Evolutionary conservation across 345 rosid genomes (phyloP).

Genomic region (Sapria himalayana): DNA sequence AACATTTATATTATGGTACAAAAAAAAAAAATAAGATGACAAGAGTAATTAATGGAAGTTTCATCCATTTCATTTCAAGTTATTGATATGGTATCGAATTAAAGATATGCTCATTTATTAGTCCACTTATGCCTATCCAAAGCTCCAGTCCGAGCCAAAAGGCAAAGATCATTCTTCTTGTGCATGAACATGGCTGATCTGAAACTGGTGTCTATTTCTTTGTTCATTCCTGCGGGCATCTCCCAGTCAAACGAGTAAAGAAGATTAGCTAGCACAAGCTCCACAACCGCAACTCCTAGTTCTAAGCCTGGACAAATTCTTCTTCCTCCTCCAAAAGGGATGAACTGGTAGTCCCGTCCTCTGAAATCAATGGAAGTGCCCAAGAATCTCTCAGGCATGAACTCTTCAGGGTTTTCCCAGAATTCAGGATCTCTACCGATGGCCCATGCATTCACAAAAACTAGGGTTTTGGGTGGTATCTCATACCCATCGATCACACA

Average conservation of each 20-base stretch:
- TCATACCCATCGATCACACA: slow-evolving; percentile 13
- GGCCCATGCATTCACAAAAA: slow-evolving; percentile 16
- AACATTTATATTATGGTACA: too few species aligned
- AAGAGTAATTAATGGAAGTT: too few species aligned
- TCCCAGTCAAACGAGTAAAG: slow-evolving; percentile 5
- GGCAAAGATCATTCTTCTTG: slow-evolving; percentile 1
- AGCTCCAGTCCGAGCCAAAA: too few species aligned
- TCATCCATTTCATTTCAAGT: too few species aligned
- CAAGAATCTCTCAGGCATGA: slow-evolving; percentile 14
- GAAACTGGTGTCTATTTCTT: not conserved
- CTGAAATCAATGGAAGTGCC: slow-evolving; percentile 6
- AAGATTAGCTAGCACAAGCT: slow-evolving; percentile 9
- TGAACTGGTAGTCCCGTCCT: slow-evolving; percentile 11
- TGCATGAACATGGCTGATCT: not conserved
- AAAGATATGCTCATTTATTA: too few species aligned
- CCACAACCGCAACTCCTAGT: slow-evolving; percentile 7
- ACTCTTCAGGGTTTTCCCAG: slow-evolving; percentile 13
- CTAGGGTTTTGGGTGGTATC: slow-evolving; percentile 12
- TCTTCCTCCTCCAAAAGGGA: slow-evolving; percentile 17
- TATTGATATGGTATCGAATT: too few species aligned
- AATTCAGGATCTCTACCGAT: slow-evolving; percentile 20
- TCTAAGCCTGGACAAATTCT: slow-evolving; percentile 14
- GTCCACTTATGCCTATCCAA: too few species aligned
- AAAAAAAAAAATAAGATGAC: too few species aligned
- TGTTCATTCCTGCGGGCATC: not conserved